These are phyloP conservation scores for Daedaleopsis nitida DNA, from an alignment of 768 basidiomycete species.

Conservation along the genomic window DNA sequence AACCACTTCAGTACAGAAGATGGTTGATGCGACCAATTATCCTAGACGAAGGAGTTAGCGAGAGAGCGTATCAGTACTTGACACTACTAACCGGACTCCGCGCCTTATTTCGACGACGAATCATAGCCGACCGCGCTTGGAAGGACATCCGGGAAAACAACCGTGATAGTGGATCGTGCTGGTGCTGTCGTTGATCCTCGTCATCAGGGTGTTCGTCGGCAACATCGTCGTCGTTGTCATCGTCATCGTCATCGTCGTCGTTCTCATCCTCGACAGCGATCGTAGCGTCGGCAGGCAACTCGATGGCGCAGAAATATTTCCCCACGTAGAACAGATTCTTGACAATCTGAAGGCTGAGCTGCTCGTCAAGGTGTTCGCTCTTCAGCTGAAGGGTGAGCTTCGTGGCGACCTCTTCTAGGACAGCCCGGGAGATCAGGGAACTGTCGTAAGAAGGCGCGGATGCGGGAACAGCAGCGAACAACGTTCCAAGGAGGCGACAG, in stretches of 20 bases:
- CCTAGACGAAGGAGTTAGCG: slow-evolving; percentile 42
- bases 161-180: slow-evolving; percentile 64
- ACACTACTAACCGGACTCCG: slow-evolving; percentile 42
- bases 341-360: slow-evolving; percentile 79
- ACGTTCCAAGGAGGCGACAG: slow-evolving; percentile 69
- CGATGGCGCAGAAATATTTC: slow-evolving; percentile 68
- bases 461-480: slow-evolving; percentile 60
- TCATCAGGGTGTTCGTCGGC: slow-evolving; percentile 31
- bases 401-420: slow-evolving; percentile 70
- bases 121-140: slow-evolving; percentile 76
- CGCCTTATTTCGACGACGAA: slow-evolving; percentile 62
- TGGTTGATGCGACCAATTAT: slow-evolving; percentile 83
- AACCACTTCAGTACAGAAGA: slow-evolving; percentile 87
- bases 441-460: slow-evolving; percentile 37
- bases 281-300: slow-evolving; percentile 23
- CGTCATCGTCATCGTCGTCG: slow-evolving; percentile 36
- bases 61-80: background rate
- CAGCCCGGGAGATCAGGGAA: slow-evolving; percentile 52
- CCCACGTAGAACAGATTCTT: slow-evolving; percentile 95
- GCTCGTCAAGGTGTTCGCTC: slow-evolving; percentile 74
- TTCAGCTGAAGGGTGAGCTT: slow-evolving; percentile 79
- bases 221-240: slow-evolving; percentile 36
- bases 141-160: slow-evolving; percentile 93
- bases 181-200: slow-evolving; percentile 38
- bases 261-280: slow-evolving; percentile 27